Conservation (phyloP, 768 basidiomycete species). For the Suillus variegatus region DNA sequence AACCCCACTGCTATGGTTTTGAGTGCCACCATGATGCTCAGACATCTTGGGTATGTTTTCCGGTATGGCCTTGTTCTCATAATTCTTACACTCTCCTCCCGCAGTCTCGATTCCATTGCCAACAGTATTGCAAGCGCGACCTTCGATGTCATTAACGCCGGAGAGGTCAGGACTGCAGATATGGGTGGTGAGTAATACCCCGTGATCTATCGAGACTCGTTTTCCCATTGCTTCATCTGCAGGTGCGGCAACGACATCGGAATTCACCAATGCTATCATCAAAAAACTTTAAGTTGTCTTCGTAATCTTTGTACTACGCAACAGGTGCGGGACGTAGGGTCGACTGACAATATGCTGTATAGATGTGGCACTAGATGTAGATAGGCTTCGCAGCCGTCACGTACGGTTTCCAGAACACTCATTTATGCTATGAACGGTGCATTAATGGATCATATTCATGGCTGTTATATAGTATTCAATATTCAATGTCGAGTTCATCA, state of each 20-base stretch:
- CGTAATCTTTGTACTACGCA: neutral
- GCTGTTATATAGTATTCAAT: slow-evolving; percentile 15
- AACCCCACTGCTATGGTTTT: slow-evolving; percentile 99
- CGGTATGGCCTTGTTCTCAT: slow-evolving; percentile 19
- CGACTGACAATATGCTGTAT: neutral
- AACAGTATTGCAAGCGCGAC: slow-evolving; percentile 92
- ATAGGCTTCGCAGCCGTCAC: neutral
- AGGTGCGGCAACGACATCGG: slow-evolving; percentile 91
- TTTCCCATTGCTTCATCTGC: slow-evolving; percentile 14
- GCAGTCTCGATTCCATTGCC: slow-evolving; percentile 86
- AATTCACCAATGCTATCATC: slow-evolving; percentile 93
- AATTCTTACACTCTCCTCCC: slow-evolving; percentile 17
- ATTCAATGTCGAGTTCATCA: slow-evolving; percentile 28
- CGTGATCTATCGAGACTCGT: neutral
- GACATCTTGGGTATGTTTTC: slow-evolving; percentile 82
- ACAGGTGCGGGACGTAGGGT: neutral
- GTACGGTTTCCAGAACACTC: slow-evolving; percentile 10
- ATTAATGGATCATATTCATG: slow-evolving; percentile 26
- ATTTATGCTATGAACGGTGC: slow-evolving; percentile 2
- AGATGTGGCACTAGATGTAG: slow-evolving; percentile 10
- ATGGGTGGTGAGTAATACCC: slow-evolving; percentile 75
- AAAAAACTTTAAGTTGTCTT: slow-evolving; percentile 55
- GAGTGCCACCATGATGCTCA: slow-evolving; percentile 96
- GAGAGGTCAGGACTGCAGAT: slow-evolving; percentile 89
- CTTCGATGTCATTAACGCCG: slow-evolving; percentile 88